These are phyloP conservation scores for Rhizophlyctis rosea DNA, from an alignment of 192 early-diverging fungal species.

Conservation along the genomic window DNA sequence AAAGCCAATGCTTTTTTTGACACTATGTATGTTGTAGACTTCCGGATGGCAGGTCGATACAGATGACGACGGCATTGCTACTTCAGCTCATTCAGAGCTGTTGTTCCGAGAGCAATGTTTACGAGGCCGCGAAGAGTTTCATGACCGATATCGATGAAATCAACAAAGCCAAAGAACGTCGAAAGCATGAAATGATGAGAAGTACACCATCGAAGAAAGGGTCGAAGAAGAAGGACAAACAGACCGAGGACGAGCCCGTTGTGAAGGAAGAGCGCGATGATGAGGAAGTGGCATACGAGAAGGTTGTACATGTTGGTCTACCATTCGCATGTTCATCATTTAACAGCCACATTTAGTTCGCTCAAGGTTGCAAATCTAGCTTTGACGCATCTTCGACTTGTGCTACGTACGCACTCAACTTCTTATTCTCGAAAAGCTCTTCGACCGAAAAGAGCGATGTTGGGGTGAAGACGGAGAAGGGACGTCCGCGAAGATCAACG, in stretches of 20 bases:
- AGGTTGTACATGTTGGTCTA: no score
- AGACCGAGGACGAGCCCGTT: background rate
- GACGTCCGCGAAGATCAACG: background rate
- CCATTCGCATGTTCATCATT: no score
- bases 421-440: constrained; percentile 56
- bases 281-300: no score
- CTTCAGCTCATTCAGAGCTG: constrained; percentile 68
- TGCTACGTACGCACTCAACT: constrained; percentile 58
- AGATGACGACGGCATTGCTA: constrained; percentile 68
- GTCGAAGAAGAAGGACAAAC: background rate
- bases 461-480: background rate
- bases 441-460: background rate
- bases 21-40: constrained; percentile 29
- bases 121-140: constrained; percentile 14
- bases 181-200: constrained; percentile 7
- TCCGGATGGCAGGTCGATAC: constrained; percentile 61
- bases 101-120: constrained; percentile 9
- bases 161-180: background rate
- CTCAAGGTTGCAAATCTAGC: constrained; percentile 12
- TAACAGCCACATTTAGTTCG: no score
- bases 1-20: constrained; percentile 1
- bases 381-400: constrained; percentile 54
- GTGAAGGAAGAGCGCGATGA: no score
- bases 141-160: no score
- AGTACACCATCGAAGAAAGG: no score